These are phyloP conservation scores for Ganoderma meredithae DNA, from an alignment of 1,284 basidiomycete species.

Conservation along the genomic window DNA sequence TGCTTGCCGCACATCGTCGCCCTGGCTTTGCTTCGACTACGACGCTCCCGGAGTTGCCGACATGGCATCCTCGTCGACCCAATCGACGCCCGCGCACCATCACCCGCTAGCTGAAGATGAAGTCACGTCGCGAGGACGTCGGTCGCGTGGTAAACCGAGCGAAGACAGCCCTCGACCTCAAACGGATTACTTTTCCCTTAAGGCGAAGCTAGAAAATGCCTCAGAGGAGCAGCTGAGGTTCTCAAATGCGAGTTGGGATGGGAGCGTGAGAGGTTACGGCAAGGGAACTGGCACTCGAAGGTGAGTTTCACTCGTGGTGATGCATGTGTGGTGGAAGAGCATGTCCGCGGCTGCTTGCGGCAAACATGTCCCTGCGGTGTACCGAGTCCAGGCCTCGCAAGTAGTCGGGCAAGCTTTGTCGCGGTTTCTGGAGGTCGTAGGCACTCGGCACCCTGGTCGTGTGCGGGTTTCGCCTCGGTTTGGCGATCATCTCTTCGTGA, in stretches of 20 bases:
- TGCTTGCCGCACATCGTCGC: slow-evolving; percentile 7
- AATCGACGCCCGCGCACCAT: slow-evolving; percentile 63
- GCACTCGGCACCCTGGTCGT: not conserved
- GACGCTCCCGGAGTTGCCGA: slow-evolving; percentile 17
- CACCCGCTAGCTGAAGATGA: slow-evolving; percentile 71
- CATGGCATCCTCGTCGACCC: slow-evolving; percentile 44
- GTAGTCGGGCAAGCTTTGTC: not conserved
- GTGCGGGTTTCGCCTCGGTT: not conserved
- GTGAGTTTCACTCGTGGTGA: slow-evolving; percentile 10
- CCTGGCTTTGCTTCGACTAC: slow-evolving; percentile 15
- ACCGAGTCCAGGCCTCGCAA: not conserved
- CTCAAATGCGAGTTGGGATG: slow-evolving; percentile 59
- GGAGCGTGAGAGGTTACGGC: slow-evolving; percentile 63
- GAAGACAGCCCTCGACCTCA: slow-evolving; percentile 40
- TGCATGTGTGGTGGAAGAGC: not conserved
- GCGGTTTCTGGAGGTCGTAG: not conserved
- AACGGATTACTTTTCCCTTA: slow-evolving; percentile 65
- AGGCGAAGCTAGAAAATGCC: slow-evolving; percentile 61
- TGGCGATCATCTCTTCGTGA: not conserved
- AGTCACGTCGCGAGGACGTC: slow-evolving; percentile 50
- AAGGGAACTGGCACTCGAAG: slow-evolving; percentile 42
- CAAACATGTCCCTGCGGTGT: not conserved
- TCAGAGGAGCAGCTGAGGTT: slow-evolving; percentile 39
- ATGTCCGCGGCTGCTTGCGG: not conserved
- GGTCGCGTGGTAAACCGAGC: slow-evolving; percentile 46